A percentile compares a stretch with the other conserved stretches of the same genome.
These are phyloP conservation scores for Phaeotremella fagi DNA, from an alignment of 768 basidiomycete genomes.

Conservation along the genomic window DNA sequence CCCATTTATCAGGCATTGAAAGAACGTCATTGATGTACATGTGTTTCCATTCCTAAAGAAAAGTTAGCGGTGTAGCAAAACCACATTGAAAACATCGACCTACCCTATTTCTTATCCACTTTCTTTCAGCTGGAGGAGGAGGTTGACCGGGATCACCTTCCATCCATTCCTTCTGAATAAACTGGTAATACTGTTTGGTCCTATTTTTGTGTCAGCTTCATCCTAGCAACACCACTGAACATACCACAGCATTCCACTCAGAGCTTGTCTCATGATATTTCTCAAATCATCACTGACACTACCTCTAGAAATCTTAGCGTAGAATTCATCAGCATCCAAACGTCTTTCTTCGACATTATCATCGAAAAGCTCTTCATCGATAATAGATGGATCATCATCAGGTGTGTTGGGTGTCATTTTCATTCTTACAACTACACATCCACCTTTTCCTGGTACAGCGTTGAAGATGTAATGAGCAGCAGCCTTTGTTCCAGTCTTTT, in stretches of 20 bases:
- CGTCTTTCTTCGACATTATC: conserved; percentile 82
- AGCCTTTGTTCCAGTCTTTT: conserved; percentile 80
- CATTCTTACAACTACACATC: conserved; percentile 88
- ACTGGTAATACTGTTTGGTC: conserved; percentile 94
- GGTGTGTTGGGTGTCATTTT: conserved; percentile 77
- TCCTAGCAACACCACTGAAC: too few relatives aligned
- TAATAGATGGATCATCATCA: conserved; percentile 70
- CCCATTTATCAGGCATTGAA: conserved; percentile 99
- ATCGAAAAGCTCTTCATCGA: conserved; percentile 86
- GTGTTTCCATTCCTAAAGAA: conserved; percentile 81
- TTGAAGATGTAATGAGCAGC: conserved; percentile 85
- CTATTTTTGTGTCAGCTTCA: too few relatives aligned
- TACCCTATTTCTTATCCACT: conserved; percentile 76
- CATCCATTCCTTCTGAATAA: conserved; percentile 94
- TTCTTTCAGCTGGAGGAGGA: conserved; percentile 82
- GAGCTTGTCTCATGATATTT: conserved; percentile 93
- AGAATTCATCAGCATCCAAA: conserved; percentile 95
- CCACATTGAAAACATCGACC: too few relatives aligned
- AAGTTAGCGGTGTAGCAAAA: conserved; percentile 11
- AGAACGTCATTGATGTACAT: conserved; percentile 91
- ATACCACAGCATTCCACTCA: conserved; percentile 92
- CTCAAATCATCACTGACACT: conserved; percentile 86
- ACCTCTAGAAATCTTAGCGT: conserved; percentile 69
- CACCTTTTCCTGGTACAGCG: conserved; percentile 82
- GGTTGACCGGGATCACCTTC: conserved; percentile 94